Evolutionary conservation across 441 rosid genomes (phyloP).

Genomic region (Arabidopsis hybrid): DNA sequence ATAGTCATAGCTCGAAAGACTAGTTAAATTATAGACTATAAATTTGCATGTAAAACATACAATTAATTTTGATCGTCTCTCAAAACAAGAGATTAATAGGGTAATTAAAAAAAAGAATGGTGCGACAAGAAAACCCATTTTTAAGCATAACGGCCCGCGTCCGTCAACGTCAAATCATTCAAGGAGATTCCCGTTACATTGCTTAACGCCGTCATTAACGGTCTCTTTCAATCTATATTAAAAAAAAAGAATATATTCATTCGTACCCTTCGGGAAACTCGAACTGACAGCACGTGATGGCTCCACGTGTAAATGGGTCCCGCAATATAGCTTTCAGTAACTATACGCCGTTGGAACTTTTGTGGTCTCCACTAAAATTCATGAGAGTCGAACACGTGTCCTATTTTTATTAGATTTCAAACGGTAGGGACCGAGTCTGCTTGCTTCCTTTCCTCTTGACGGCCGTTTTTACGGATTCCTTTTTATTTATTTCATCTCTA

Average conservation of each 20-base stretch:
- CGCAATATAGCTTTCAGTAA: conserved; percentile 31
- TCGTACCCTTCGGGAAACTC: conserved; percentile 36
- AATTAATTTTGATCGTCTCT: neutral
- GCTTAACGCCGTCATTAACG: conserved; percentile 50
- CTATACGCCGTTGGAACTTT: conserved; percentile 29
- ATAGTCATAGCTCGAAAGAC: neutral
- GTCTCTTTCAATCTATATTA: conserved; percentile 8
- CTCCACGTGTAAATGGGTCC: conserved; percentile 37
- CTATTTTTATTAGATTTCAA: conserved; percentile 1
- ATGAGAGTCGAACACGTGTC: conserved; percentile 49
- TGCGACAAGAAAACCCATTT: conserved; percentile 38
- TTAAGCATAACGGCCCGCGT: conserved; percentile 46
- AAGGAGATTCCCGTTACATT: conserved; percentile 13
- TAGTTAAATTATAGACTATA: neutral
- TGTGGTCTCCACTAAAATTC: conserved; percentile 36
- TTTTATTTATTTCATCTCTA: neutral
- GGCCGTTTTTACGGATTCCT: conserved; percentile 38
- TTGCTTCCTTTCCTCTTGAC: conserved; percentile 29
- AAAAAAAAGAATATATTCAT: conserved; percentile 5
- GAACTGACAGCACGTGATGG: conserved; percentile 49
- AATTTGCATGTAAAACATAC: neutral
- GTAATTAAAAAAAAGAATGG: conserved; percentile 3
- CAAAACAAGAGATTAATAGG: neutral
- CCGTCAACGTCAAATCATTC: conserved; percentile 41
- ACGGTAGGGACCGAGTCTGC: conserved; percentile 34